These are phyloP conservation scores for Yamadazyma oceani DNA, from an alignment of 1,139 yeast genomes.

Conservation along the genomic window DNA sequence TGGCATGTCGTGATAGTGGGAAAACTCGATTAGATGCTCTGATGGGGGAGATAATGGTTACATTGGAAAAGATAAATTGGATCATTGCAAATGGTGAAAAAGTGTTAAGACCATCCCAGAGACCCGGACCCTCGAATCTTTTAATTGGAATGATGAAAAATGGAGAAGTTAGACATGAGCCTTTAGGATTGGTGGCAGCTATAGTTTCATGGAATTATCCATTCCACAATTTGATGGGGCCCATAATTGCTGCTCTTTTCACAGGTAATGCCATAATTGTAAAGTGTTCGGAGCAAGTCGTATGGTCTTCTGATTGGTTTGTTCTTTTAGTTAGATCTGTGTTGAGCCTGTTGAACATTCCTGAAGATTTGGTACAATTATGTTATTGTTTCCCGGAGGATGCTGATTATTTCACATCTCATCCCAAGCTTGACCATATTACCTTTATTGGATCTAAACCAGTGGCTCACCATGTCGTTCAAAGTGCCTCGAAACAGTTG, in stretches of 20 bases:
- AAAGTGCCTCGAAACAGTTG: constrained; percentile 75
- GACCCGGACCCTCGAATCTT: constrained; percentile 86
- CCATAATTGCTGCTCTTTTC: constrained; percentile 81
- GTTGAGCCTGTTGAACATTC: constrained; percentile 67
- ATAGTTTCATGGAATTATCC: constrained; percentile 97
- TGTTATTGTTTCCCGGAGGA: constrained; percentile 79
- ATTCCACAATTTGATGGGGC: constrained; percentile 89
- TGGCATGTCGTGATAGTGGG: constrained; percentile 96
- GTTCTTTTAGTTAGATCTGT: constrained; percentile 68
- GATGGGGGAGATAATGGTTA: constrained; percentile 93
- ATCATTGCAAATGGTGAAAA: constrained; percentile 77
- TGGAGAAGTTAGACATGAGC: constrained; percentile 92
- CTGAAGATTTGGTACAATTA: constrained; percentile 81
- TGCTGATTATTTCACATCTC: constrained; percentile 82
- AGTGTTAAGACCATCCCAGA: constrained; percentile 64
- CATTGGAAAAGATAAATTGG: constrained; percentile 91
- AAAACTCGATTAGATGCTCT: constrained; percentile 95
- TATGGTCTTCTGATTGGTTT: constrained; percentile 89
- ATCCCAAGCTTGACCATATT: constrained; percentile 78
- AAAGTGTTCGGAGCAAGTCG: constrained; percentile 93
- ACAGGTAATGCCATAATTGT: constrained; percentile 90
- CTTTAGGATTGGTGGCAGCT: constrained; percentile 86
- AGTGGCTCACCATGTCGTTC: constrained; percentile 84
- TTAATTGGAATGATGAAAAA: constrained; percentile 72
- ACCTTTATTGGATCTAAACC: constrained; percentile 96